Percentiles rank a stretch among this genome's conserved stretches.
phyloP scores from a whole-genome alignment of 495 filamentous ascomycete genomes.

The Sordaria brevicollis region DNA sequence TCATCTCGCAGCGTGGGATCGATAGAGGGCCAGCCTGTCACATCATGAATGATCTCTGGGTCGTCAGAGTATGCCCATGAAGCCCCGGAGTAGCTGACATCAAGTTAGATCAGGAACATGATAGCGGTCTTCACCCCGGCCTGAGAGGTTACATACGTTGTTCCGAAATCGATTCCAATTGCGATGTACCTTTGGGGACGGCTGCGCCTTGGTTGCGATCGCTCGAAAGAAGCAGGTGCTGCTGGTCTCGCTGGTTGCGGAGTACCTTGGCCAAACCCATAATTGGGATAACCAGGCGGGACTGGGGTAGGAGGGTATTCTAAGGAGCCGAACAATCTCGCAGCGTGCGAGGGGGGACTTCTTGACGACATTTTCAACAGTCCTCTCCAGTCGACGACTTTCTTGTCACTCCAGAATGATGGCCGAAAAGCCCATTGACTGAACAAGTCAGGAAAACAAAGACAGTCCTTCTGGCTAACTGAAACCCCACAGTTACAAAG shows the following conservation, averaged over 20 bases:
- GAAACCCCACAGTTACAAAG: background rate
- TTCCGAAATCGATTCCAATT: slow-evolving; percentile 21
- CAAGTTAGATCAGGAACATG: background rate
- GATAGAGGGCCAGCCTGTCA: slow-evolving; percentile 12
- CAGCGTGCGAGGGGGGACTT: background rate
- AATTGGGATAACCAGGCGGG: background rate
- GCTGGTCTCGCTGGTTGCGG: background rate
- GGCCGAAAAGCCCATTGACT: background rate
- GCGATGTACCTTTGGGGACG: slow-evolving; percentile 3
- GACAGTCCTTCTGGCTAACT: background rate
- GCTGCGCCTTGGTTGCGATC: background rate
- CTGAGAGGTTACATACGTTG: slow-evolving; percentile 5
- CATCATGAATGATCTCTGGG: slow-evolving; percentile 12
- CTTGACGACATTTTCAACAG: background rate
- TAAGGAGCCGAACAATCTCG: background rate
- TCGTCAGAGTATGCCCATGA: slow-evolving; percentile 12
- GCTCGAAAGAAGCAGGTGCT: background rate
- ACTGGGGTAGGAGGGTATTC: background rate
- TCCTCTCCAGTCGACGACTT: background rate
- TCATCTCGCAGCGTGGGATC: slow-evolving; percentile 3
- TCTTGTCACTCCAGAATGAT: background rate
- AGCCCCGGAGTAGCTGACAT: slow-evolving; percentile 13
- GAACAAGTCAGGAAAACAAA: background rate
- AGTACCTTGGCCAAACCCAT: background rate
- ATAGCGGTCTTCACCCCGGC: background rate